A percentile compares a stretch with the other conserved stretches of the same genome.
phyloP scores from a whole-genome alignment of 768 basidiomycete genomes.

The Cystobasidium tubakii region DNA sequence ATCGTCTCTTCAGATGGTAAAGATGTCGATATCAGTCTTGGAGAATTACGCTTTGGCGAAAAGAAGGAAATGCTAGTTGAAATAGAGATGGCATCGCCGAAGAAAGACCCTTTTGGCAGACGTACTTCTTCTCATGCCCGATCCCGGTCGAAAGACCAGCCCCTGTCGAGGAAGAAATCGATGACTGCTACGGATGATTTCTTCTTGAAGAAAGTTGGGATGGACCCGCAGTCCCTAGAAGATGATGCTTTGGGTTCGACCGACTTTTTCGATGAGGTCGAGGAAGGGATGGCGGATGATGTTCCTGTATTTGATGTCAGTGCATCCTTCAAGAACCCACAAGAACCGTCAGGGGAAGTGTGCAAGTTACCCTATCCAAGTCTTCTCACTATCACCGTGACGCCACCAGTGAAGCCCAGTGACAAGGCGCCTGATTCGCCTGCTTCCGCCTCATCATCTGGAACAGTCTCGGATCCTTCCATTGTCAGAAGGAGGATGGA shows the following conservation, averaged over 20 bases:
- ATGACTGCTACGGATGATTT: constrained; percentile 79
- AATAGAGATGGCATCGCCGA: constrained; percentile 63
- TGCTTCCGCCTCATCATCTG: constrained; percentile 43
- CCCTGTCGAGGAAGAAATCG: constrained; percentile 43
- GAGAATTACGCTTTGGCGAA: constrained; percentile 92
- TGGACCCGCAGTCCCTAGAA: constrained; percentile 41
- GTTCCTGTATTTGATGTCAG: constrained; percentile 80
- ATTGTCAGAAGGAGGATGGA: constrained; percentile 95
- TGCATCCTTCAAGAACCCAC: constrained; percentile 18
- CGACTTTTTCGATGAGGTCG: constrained; percentile 45
- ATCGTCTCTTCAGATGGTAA: constrained; percentile 86
- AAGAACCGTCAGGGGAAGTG: constrained; percentile 67
- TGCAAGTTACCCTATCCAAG: constrained; percentile 83
- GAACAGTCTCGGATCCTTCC: constrained; percentile 62
- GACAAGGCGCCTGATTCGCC: constrained; percentile 31
- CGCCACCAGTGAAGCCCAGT: constrained; percentile 55
- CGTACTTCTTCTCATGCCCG: background rate
- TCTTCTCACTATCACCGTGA: constrained; percentile 83
- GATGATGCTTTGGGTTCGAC: constrained; percentile 41
- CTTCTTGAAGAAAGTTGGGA: constrained; percentile 52
- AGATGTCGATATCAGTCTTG: constrained; percentile 89
- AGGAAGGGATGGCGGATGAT: constrained; percentile 89
- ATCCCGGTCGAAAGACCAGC: background rate
- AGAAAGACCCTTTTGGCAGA: constrained; percentile 20
- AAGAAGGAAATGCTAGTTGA: constrained; percentile 95